Evolutionary conservation across 2,329 filamentous ascomycete genomes (phyloP), one percentile per base, ranked within the genome.

Genomic region (Juglanconis sp.): DNA sequence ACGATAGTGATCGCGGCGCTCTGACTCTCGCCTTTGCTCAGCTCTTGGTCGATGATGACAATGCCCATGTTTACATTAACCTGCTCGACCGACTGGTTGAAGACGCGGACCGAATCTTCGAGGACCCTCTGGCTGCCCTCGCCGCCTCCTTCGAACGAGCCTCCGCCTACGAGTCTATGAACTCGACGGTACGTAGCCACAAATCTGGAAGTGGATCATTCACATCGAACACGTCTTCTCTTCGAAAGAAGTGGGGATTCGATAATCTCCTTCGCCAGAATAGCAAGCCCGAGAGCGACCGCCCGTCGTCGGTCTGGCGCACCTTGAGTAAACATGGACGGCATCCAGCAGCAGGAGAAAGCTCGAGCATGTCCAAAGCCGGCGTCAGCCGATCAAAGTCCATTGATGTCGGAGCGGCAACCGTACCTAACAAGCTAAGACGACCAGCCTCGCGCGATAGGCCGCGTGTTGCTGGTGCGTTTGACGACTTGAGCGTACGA

Each of bases 11-110:
- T 71, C 85, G 93, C 52, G 94, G 94, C 53, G 90, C 91, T 30
- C 76, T 98, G 67, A 97, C 92, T 0, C 86, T 91, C 49, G 90
- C 92, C 1, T 97, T 98, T 77, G 88, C 92, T 0, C 92, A 97
- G 71, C 81, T 97, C 54, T 78, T 98, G 6, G 89, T 95, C 2
- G 84, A 87, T 4, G 88, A 92, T 60, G 89, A 88, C 6, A 86
- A 88, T 63, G 87, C 92, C 1, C 87, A 91, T 61, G 85, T 92
- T 64, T 95, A 94, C 71, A 93, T 97, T 66, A 95, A 94, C 58
- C 78, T 97, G 13, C 80, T 97, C 50, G 93, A 97, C 74, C 87
- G 91, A 24, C 82, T 97, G 30, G 92, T 97, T 0, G 91, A 96
- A 64, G 93, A 96, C 69, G 92, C 90, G 64, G 91, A 96, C 59